Conservation (phyloP, 164 flowering plant genomes). For the grape (Vitis vinifera) region ASM3070453v1 NC_081823.1:2715001-2715500, state of each 20-base stretch:
- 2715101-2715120: not conserved
- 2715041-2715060: not conserved
- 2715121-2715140: not conserved
- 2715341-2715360: not conserved
- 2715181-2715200: constrained; percentile 19
- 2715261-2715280: constrained; percentile 53
- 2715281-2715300: constrained; percentile 51
- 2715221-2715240: constrained; percentile 51
- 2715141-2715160: not conserved
- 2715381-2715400: too few relatives aligned
- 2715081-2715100: not conserved
- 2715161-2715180: constrained; percentile 1
- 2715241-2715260: constrained; percentile 58
- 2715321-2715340: not conserved
- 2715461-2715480: too few relatives aligned
- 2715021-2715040: not conserved
- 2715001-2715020: too few relatives aligned
- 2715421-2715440: too few relatives aligned
- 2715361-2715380: not conserved
- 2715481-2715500: too few relatives aligned
- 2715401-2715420: too few relatives aligned
- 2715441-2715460: too few relatives aligned
- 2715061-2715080: too few relatives aligned
- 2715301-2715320: constrained; percentile 43
- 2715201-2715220: constrained; percentile 87